phyloP scores from a whole-genome alignment of 2,329 filamentous ascomycete genomes.

The Alternaria gansuensis region DNA sequence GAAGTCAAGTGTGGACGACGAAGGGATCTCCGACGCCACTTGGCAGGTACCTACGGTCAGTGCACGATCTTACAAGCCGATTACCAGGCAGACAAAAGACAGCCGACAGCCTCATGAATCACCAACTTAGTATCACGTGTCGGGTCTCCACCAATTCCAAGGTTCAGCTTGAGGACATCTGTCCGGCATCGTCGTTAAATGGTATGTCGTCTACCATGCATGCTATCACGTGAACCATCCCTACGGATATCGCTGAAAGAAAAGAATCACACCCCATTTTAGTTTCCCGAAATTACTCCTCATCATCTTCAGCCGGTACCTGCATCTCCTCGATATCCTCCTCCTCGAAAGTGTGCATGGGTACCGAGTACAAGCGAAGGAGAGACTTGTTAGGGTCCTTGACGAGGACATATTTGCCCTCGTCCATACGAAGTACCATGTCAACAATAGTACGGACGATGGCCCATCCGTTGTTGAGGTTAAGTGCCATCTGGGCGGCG shows the following conservation, averaged over 20 bases:
- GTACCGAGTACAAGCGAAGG: constrained; percentile 91
- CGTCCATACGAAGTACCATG: constrained; percentile 81
- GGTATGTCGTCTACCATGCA: constrained; percentile 34
- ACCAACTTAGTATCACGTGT: background rate
- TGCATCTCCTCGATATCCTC: constrained; percentile 79
- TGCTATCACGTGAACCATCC: constrained; percentile 29
- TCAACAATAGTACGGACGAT: constrained; percentile 98
- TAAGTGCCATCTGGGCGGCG: constrained; percentile 96
- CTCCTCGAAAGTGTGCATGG: constrained; percentile 87
- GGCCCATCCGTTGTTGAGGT: constrained; percentile 96
- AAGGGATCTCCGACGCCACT: background rate
- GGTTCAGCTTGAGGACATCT: constrained; percentile 6
- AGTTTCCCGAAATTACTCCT: constrained; percentile 55
- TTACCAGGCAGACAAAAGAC: background rate
- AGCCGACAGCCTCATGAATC: background rate
- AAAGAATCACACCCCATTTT: constrained; percentile 15
- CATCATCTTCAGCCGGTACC: constrained; percentile 63
- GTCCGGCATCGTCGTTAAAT: constrained; percentile 21
- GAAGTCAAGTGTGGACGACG: background rate
- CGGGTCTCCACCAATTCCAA: too few relatives aligned
- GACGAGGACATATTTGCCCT: constrained; percentile 81
- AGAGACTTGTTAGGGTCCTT: constrained; percentile 98
- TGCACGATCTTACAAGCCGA: background rate
- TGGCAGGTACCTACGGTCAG: constrained; percentile 1
- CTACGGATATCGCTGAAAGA: constrained; percentile 36